Conservation (phyloP, 768 basidiomycete genomes). For the Lentinula raphanica region DNA sequence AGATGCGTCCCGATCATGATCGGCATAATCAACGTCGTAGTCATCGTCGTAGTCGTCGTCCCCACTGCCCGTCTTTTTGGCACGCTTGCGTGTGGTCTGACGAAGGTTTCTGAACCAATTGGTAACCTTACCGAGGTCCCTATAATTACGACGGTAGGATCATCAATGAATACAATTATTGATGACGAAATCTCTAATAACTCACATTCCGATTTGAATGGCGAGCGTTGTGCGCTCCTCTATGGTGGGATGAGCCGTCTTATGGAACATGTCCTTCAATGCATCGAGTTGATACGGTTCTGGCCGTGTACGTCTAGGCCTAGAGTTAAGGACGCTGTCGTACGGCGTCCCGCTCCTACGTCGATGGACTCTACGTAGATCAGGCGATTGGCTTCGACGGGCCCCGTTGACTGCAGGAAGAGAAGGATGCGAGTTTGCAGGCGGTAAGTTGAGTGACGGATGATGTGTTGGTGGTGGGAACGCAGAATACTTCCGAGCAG, state of each 20-base stretch:
- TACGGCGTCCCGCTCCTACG: conserved; percentile 40
- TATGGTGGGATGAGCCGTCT: conserved; percentile 70
- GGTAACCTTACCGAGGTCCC: conserved; percentile 80
- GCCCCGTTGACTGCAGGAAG: background rate
- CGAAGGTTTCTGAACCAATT: conserved; percentile 87
- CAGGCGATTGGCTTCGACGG: conserved; percentile 8
- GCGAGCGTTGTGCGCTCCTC: conserved; percentile 75
- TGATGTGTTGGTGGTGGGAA: conserved; percentile 33
- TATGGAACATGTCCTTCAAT: conserved; percentile 62
- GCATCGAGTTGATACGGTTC: conserved; percentile 76
- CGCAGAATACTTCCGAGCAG: conserved; percentile 35
- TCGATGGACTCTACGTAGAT: conserved; percentile 31
- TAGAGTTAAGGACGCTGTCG: conserved; percentile 32
- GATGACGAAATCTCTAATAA: conserved; percentile 15
- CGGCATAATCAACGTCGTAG: conserved; percentile 3
- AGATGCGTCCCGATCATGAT: conserved; percentile 10
- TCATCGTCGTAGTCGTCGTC: conserved; percentile 42
- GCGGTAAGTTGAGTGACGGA: conserved; percentile 23
- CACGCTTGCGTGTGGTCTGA: conserved; percentile 73
- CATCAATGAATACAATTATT: conserved; percentile 12
- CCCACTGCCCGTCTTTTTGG: conserved; percentile 39
- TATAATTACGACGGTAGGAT: conserved; percentile 22
- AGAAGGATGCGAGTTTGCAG: conserved; percentile 18
- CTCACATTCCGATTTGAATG: conserved; percentile 72
- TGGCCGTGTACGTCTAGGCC: conserved; percentile 70